These are phyloP conservation scores for Austropuccinia psidii DNA, from an alignment of 1,284 basidiomycete species.

Conservation along the genomic window DNA sequence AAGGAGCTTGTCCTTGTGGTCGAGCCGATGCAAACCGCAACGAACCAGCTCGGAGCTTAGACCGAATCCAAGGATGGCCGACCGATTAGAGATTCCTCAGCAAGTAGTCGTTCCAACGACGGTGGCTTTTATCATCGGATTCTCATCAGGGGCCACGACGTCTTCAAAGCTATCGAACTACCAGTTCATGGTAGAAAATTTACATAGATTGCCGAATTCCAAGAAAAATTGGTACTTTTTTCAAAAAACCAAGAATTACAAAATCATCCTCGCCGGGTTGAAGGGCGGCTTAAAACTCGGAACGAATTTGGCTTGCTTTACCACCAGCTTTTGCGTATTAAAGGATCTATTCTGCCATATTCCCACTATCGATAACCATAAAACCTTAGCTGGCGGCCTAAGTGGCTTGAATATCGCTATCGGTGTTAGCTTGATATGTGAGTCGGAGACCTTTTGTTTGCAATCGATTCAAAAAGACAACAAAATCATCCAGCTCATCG, in stretches of 20 bases:
- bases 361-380: background rate
- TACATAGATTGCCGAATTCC: slow-evolving; percentile 22
- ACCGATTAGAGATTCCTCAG: too few species aligned
- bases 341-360: slow-evolving; percentile 13
- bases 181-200: slow-evolving; percentile 29
- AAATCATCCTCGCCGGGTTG: slow-evolving; percentile 23
- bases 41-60: too few species aligned
- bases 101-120: slow-evolving; percentile 10
- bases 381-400: slow-evolving; percentile 1
- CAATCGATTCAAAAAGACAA: background rate
- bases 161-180: slow-evolving; percentile 22
- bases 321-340: slow-evolving; percentile 3
- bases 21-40: too few species aligned
- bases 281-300: slow-evolving; percentile 28
- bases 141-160: slow-evolving; percentile 15
- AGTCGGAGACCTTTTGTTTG: background rate
- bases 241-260: slow-evolving; percentile 34
- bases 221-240: slow-evolving; percentile 21
- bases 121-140: slow-evolving; percentile 21
- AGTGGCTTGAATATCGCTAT: slow-evolving; percentile 14
- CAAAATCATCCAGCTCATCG: background rate
- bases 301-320: slow-evolving; percentile 1
- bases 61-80: too few species aligned
- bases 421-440: slow-evolving; percentile 14
- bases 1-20: too few species aligned